Evolutionary conservation across 2,329 filamentous ascomycete species (phyloP), one percentile per base, ranked within the genome.

Genomic region (Colletotrichum navitas): DNA sequence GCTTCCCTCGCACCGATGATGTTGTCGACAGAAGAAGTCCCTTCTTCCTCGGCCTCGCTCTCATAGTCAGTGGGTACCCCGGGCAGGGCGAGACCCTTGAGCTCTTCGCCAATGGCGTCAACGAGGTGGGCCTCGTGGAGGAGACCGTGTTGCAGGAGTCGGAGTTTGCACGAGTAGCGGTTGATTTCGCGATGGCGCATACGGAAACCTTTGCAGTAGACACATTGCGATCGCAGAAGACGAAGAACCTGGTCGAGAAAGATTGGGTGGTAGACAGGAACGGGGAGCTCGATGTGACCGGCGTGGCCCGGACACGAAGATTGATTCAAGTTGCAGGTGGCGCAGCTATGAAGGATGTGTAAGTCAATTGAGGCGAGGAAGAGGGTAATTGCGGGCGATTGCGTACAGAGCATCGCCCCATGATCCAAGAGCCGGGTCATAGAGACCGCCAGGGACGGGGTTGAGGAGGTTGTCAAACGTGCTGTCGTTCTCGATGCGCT

Each of bases 391-490:
- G 56, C 5, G 51, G 34, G n/a, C 51, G 51, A 66, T 65, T 56
- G 82, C 90, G 84, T 88, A 97, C 93, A 91, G 86, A 80, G 93
- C 89, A 79, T 97, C 94, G 59, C 93, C 91, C 88, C 94, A 97
- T 64, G 95, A 94, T 39, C 96, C 96, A 72, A 99, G 87, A 58
- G 95, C 95, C 67, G 93, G 90, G 82, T 98, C 96, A 79, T 99
- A 97, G 11, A 99, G 88, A 80, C 96, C 96, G 71, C 94, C 94
- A 18, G 94, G 93, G 12, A 97, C 89, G 10, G 95, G 95, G 77
- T 97, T 95, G 75, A 97, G 88, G 68, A 98, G 89, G 70, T 90
- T 94, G 83, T 98, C 96, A 81, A 98, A 96, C n/a, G 96, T 97
- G 75, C 89, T 93, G 63, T 94, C 92, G 84, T 97, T 97, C 79